Conservation (phyloP, 257 asterid genomes). For the Datura wrightii region DNA sequence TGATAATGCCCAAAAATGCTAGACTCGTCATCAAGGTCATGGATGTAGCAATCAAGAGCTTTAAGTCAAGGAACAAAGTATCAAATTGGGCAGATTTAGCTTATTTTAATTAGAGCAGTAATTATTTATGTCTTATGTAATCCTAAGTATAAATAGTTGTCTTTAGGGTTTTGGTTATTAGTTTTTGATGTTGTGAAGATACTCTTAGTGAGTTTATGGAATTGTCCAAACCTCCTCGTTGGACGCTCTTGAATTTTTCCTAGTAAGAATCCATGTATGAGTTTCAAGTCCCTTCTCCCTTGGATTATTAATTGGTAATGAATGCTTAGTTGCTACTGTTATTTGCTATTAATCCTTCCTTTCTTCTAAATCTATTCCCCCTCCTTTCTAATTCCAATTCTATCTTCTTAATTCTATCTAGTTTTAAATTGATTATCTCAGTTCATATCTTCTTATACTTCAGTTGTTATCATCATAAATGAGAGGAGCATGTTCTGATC, state of each 20-base stretch:
- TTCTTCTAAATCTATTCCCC: neutral
- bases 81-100: neutral
- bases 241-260: neutral
- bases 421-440: neutral
- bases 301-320: neutral
- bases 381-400: neutral
- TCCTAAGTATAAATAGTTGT: neutral
- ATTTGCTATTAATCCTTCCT: neutral
- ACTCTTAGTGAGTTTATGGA: neutral
- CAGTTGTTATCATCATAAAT: neutral
- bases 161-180: neutral
- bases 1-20: neutral
- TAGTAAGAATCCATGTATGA: neutral
- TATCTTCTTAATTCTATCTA: neutral
- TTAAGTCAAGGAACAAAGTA: neutral
- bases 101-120: neutral
- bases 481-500: neutral
- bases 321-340: neutral
- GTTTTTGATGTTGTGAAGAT: neutral
- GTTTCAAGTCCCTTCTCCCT: neutral
- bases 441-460: neutral
- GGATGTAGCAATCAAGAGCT: conserved; percentile 18
- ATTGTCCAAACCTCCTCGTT: conserved; percentile 1
- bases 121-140: neutral
- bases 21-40: conserved; percentile 16